Conservation (phyloP, 2,329 filamentous ascomycete species). For the Bipolaris sorokiniana region DNA sequence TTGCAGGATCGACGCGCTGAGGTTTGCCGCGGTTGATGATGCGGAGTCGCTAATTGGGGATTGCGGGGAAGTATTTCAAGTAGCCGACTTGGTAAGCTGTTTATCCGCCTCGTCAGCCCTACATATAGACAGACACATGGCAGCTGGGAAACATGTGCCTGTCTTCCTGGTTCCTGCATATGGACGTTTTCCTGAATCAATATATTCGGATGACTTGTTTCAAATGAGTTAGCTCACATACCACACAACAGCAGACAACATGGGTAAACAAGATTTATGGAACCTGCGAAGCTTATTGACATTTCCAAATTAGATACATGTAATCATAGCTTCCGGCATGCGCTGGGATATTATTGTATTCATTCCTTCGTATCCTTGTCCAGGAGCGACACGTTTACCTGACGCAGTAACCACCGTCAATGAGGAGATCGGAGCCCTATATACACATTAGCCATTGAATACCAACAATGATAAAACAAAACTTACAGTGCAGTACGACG, state of each 20-base stretch:
- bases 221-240: neutral
- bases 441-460: slow-evolving; percentile 22
- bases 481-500: slow-evolving; percentile 76
- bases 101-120: slow-evolving; percentile 1
- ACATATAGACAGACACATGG: no score
- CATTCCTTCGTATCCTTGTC: slow-evolving; percentile 16
- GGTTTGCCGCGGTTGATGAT: slow-evolving; percentile 22
- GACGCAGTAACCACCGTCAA: slow-evolving; percentile 74
- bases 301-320: slow-evolving; percentile 22
- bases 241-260: neutral
- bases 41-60: slow-evolving; percentile 7
- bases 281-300: slow-evolving; percentile 25
- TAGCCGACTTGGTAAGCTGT: slow-evolving; percentile 5
- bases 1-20: neutral
- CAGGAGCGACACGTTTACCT: slow-evolving; percentile 40
- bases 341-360: slow-evolving; percentile 19
- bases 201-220: neutral
- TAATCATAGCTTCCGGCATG: slow-evolving; percentile 21
- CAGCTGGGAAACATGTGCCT: no score
- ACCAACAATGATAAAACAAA: neutral
- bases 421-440: slow-evolving; percentile 67
- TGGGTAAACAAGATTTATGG: no score
- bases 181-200: neutral
- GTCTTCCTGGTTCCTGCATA: neutral
- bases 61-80: slow-evolving; percentile 6